Evolutionary conservation across 2,329 filamentous ascomycete species (phyloP).

Genomic region (Epichloe uncinata): DNA sequence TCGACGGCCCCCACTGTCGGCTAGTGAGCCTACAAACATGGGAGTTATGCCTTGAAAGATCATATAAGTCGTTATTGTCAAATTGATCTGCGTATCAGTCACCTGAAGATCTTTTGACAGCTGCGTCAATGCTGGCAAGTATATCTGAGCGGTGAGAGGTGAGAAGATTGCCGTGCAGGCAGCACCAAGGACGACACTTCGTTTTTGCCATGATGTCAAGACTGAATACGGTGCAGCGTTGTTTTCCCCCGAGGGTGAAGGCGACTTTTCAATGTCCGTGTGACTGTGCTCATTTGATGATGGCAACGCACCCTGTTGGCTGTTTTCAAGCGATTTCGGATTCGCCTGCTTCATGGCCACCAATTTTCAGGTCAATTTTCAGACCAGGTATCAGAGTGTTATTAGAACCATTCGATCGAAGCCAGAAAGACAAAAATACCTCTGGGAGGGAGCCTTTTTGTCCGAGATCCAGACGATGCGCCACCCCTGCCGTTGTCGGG

Average conservation of each 20-base stretch:
- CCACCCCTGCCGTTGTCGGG: too few relatives aligned
- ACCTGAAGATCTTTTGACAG: slow-evolving; percentile 35
- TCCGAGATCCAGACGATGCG: too few relatives aligned
- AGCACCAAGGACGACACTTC: slow-evolving; percentile 25
- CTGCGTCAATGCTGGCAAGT: slow-evolving; percentile 38
- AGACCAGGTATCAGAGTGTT: too few relatives aligned
- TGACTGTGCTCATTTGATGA: neutral
- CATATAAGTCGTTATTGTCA: slow-evolving; percentile 43
- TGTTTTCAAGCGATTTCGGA: neutral
- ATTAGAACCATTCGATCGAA: too few relatives aligned
- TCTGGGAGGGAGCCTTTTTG: too few relatives aligned
- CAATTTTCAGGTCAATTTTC: too few relatives aligned
- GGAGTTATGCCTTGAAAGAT: slow-evolving; percentile 48
- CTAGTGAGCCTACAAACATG: slow-evolving; percentile 41
- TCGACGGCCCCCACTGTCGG: slow-evolving; percentile 39
- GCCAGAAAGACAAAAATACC: too few relatives aligned
- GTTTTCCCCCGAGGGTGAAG: neutral
- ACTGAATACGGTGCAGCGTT: slow-evolving; percentile 20
- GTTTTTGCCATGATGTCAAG: slow-evolving; percentile 27
- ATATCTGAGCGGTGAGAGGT: slow-evolving; percentile 35
- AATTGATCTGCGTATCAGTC: slow-evolving; percentile 28
- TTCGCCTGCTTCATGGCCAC: neutral
- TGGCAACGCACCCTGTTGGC: neutral
- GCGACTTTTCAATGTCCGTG: slow-evolving; percentile 9
- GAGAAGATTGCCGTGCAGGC: slow-evolving; percentile 30